Base-by-base conservation (phyloP, 2,329 filamentous ascomycete genomes). In the Scedosporium apiospermum region DNA sequence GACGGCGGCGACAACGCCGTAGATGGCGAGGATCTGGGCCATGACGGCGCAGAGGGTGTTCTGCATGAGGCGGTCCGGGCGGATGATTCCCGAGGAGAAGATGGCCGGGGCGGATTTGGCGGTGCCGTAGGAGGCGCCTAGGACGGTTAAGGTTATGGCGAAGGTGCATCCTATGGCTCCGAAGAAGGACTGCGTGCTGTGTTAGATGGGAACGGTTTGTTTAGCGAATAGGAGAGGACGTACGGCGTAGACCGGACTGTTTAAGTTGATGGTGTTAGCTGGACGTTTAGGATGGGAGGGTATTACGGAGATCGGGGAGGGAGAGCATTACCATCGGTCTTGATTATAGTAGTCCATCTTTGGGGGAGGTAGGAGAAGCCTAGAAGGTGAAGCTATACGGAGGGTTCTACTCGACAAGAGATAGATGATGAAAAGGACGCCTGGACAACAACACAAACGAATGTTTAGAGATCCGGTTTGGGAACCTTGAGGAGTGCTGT, bases 141-240 rank as follows among this genome's bases (percentile, higher is more conserved):
- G 71, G 69, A 79, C 81, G 67, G 79, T 79, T 73, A 82, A 78
- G 69, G 81, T 74, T 64, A 82, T 82, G 70, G 80, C 75, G 49
- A 72, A 72, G 34, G 71, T 68, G 66, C 75, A 76, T 61, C 76
- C 76, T 65, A 78, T 70, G 55, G 75, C 75, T 44, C 76, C 75
- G 65, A 78, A 77, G 68, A 77, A 76, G 68, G 75, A 74, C 75
- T 76, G 44, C 46, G 9, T 7, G 27, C 6, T 9, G 34, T 6
- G 30, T 55, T 41, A n/a, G 38, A 12, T 12, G 57, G 41, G 59
- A 44, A 26, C 26, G 16, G n/a, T 21, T 57, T 41, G 30, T 53
- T 58, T 26, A 23, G 38, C 23, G 38, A 21, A 57, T 58, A 38
- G 14, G 12, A 46, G 38, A 14, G 16, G 46, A 71, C 77, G 61